phyloP scores from a whole-genome alignment of 2,329 filamentous ascomycete genomes.

The Tolypocladium ophioglossoides region DNA sequence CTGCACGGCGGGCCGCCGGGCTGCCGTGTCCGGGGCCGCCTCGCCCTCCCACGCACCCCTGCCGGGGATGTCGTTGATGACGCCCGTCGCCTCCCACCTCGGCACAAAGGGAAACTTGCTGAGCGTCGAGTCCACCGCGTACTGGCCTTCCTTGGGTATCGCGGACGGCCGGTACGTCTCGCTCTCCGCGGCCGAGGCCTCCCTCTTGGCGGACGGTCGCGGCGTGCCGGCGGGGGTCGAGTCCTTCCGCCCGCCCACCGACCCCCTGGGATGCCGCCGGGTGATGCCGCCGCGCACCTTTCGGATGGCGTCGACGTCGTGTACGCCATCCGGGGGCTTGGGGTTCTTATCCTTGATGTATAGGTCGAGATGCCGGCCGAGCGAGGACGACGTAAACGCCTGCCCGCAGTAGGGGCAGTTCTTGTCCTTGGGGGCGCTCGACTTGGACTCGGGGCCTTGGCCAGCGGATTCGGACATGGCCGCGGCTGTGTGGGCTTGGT shows the following conservation, averaged over 20 bases:
- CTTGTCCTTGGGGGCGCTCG: slow-evolving; percentile 63
- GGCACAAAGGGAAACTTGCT: slow-evolving; percentile 47
- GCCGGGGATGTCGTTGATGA: slow-evolving; percentile 61
- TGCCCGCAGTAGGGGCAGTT: slow-evolving; percentile 82
- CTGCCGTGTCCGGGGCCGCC: slow-evolving; percentile 23
- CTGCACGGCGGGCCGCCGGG: slow-evolving; percentile 22
- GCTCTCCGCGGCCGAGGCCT: slow-evolving; percentile 27
- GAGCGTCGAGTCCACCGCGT: slow-evolving; percentile 34
- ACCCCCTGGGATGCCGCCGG: slow-evolving; percentile 65
- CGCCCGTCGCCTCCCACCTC: slow-evolving; percentile 67
- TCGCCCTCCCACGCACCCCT: slow-evolving; percentile 22
- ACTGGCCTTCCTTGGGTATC: slow-evolving; percentile 30
- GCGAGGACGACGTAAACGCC: slow-evolving; percentile 83
- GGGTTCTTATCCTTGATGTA: slow-evolving; percentile 93
- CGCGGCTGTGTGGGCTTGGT: background rate
- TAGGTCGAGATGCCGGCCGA: slow-evolving; percentile 86
- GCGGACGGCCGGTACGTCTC: slow-evolving; percentile 25
- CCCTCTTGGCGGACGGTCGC: slow-evolving; percentile 28
- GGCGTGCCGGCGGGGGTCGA: slow-evolving; percentile 49
- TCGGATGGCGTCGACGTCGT: slow-evolving; percentile 81
- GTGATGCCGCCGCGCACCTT: slow-evolving; percentile 80
- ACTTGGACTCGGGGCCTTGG: slow-evolving; percentile 25
- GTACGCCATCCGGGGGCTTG: slow-evolving; percentile 73
- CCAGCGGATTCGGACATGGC: slow-evolving; percentile 22
- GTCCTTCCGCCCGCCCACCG: slow-evolving; percentile 44